These are phyloP conservation scores for Penicillium sclerotigenum DNA, from an alignment of 2,329 filamentous ascomycete genomes.

Conservation along the genomic window DNA sequence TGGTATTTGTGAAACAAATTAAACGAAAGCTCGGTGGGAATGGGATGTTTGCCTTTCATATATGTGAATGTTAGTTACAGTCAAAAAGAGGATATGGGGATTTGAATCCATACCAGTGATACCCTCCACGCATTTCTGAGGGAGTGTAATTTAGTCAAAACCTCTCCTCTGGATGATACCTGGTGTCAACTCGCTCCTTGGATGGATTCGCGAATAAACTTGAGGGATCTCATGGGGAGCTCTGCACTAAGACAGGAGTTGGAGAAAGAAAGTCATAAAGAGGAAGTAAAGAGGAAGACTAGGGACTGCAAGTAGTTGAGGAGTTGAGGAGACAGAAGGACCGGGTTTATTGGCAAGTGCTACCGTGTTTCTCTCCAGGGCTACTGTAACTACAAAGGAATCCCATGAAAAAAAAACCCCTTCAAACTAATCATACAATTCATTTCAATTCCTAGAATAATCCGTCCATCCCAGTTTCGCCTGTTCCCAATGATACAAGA, in stretches of 20 bases:
- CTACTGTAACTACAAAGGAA: neutral
- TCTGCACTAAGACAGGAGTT: neutral
- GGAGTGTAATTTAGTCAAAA: too few species aligned
- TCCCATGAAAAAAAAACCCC: neutral
- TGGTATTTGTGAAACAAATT: too few species aligned
- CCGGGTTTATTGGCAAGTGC: neutral
- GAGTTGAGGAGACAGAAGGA: neutral
- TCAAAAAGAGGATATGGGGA: too few species aligned
- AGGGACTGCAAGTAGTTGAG: neutral
- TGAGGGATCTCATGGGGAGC: neutral
- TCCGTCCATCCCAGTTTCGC: conserved; percentile 21
- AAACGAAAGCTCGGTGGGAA: too few species aligned
- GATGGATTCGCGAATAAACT: neutral
- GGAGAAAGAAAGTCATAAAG: neutral
- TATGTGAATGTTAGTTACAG: too few species aligned
- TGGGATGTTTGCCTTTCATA: too few species aligned
- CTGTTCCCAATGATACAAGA: conserved; percentile 25
- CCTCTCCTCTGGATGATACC: too few species aligned
- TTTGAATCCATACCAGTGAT: too few species aligned
- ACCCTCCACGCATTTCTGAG: neutral
- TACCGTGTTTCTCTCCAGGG: neutral
- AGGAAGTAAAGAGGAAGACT: too few species aligned
- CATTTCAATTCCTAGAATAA: conserved; percentile 27
- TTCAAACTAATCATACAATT: conserved; percentile 32
- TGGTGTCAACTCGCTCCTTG: too few species aligned